Conservation (phyloP, 2,329 filamentous ascomycete species). For the Monilinia fructigena region DNA sequence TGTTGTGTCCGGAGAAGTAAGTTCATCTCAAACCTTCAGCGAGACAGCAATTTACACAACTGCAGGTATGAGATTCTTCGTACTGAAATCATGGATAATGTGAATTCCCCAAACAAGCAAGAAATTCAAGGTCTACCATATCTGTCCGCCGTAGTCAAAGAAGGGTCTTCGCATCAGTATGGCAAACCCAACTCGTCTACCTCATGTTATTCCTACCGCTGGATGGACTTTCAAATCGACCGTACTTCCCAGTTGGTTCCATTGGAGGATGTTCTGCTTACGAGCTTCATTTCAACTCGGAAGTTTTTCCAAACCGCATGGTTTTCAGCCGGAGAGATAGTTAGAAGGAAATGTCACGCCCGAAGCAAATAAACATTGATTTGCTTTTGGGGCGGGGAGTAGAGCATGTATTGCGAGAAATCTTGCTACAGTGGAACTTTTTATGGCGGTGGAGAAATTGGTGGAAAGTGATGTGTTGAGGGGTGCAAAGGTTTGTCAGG, state of each 20-base stretch:
- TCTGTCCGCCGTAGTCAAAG: slow-evolving; percentile 50
- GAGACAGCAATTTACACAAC: neutral
- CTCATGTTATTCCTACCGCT: slow-evolving; percentile 46
- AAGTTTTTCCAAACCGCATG: slow-evolving; percentile 45
- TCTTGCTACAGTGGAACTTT: slow-evolving; percentile 48
- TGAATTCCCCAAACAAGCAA: slow-evolving; percentile 32
- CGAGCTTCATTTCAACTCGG: slow-evolving; percentile 48
- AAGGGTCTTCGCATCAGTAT: slow-evolving; percentile 51
- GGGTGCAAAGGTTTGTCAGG: slow-evolving; percentile 44
- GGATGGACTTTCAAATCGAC: slow-evolving; percentile 34
- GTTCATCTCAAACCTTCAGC: slow-evolving; percentile 20
- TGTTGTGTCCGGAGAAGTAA: slow-evolving; percentile 45
- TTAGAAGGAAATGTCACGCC: slow-evolving; percentile 39
- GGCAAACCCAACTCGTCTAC: slow-evolving; percentile 52
- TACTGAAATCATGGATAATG: slow-evolving; percentile 39
- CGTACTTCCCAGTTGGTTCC: slow-evolving; percentile 46
- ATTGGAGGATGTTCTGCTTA: slow-evolving; percentile 48
- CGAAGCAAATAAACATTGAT: slow-evolving; percentile 46
- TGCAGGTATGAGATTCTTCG: slow-evolving; percentile 41
- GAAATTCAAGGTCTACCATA: slow-evolving; percentile 44
- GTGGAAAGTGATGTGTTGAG: slow-evolving; percentile 46
- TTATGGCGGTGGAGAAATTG: slow-evolving; percentile 45
- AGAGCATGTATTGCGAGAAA: slow-evolving; percentile 52
- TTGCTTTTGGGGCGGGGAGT: slow-evolving; percentile 50
- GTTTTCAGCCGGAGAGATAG: slow-evolving; percentile 52